Evolutionary conservation across 768 basidiomycete species (phyloP), one percentile per base, ranked within the genome.

Genomic region (Kwoniella sp.): DNA sequence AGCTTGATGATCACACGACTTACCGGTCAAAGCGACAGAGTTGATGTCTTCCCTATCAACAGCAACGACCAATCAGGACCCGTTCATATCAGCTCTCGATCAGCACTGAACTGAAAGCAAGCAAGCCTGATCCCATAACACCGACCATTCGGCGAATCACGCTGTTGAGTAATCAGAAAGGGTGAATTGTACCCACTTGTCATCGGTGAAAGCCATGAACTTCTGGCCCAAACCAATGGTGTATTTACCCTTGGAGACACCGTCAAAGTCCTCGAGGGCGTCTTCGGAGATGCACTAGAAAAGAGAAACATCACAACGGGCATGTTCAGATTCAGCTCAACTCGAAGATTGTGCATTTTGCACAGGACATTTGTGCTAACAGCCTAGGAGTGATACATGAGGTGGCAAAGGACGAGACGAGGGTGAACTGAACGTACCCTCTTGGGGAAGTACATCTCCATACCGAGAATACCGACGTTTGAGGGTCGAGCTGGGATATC

Each of bases 141-240:
- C 44, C 33, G 33, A 33, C 13, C 33, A 33, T 33, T 10, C 8
- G 55, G 9, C 36, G 36, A 33, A 24, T 5, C 33, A 33, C 13
- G 33, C 7, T 13, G 7, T 6, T 33, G 33, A 13, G 27, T 22
- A 56, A 37, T 7, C 33, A 46, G 30, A 25, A 29, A 22, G 9
- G 17, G 17, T 15, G 40, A 44, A 9, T 19, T 30, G 13, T 15
- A 50, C 74, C 66, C 72, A 76, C 75, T 91, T 88, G 85, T 99
- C 96, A 79, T 97, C 94, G 63, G 90, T 90, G 86, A 91, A 98
- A 33, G 95, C 92, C 96, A 99, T 99, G 84, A 88, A 92, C 80
- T 94, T 88, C 81, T 95, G 92, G 61, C 94, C 96, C 40, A 99
- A 88, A 78, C 96, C 96, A 79, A 98, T 96, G 69, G 96, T 99